These are phyloP conservation scores for Ganoderma lingzhi DNA, from an alignment of 1,284 basidiomycete species.

Conservation along the genomic window DNA sequence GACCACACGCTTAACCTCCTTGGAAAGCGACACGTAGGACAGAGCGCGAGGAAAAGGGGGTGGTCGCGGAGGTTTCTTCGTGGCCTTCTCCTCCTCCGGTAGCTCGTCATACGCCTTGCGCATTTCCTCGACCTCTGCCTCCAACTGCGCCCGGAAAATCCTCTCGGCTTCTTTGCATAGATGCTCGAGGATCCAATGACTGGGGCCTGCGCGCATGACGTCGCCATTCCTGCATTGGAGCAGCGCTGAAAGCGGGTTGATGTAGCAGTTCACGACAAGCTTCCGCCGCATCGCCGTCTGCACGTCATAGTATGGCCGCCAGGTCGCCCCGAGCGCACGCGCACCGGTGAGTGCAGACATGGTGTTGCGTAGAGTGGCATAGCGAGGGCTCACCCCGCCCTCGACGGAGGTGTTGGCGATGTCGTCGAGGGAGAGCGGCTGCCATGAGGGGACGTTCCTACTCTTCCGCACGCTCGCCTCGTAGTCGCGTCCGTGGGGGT, in stretches of 20 bases:
- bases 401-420: slow-evolving; percentile 50
- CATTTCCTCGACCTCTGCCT: slow-evolving; percentile 45
- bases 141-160: slow-evolving; percentile 62
- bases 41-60: slow-evolving; percentile 51
- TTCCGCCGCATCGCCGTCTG: slow-evolving; percentile 83
- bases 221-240: slow-evolving; percentile 86
- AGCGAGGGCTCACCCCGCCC: slow-evolving; percentile 45
- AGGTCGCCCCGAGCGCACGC: slow-evolving; percentile 64
- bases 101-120: slow-evolving; percentile 33
- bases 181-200: slow-evolving; percentile 52
- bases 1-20: slow-evolving; percentile 65
- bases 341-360: slow-evolving; percentile 70
- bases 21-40: slow-evolving; percentile 47
- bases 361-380: slow-evolving; percentile 72
- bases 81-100: neutral
- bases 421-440: slow-evolving; percentile 57
- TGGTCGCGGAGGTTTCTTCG: slow-evolving; percentile 32
- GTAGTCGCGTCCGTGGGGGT: slow-evolving; percentile 65
- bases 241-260: slow-evolving; percentile 91
- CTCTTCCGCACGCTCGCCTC: slow-evolving; percentile 48
- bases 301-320: slow-evolving; percentile 77
- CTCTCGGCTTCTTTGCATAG: slow-evolving; percentile 69
- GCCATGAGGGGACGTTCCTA: slow-evolving; percentile 6
- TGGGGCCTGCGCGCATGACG: slow-evolving; percentile 56
- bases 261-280: slow-evolving; percentile 84